These are phyloP conservation scores for Ustilago tritici DNA, from an alignment of 1,284 basidiomycete species.

Conservation along the genomic window DNA sequence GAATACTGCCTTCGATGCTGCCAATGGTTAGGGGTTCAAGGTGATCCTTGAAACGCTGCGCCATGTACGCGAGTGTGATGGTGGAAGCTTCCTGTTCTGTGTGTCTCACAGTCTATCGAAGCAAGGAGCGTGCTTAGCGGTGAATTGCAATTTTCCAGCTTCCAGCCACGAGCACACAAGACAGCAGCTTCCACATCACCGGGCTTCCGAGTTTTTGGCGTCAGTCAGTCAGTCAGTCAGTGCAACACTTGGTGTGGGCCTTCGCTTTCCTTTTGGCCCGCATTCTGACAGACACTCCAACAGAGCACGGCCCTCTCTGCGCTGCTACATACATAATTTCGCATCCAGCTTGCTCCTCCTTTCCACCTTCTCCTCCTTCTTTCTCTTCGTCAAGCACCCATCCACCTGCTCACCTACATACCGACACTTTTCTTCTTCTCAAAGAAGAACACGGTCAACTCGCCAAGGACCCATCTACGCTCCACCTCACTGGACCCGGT, in stretches of 20 bases:
- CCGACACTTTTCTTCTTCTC: not conserved
- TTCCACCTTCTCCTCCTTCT: not conserved
- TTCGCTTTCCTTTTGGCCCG: constrained; percentile 6
- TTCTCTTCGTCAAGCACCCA: constrained; percentile 8
- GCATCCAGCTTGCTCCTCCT: not conserved
- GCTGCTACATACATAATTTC: constrained; percentile 9
- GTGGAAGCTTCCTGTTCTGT: not conserved
- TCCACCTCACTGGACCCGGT: constrained; percentile 3
- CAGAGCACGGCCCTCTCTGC: constrained; percentile 33
- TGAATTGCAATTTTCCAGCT: not conserved
- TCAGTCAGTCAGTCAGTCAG: not conserved
- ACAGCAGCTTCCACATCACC: constrained; percentile 38
- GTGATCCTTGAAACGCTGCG: too few species aligned
- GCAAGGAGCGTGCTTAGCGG: not conserved
- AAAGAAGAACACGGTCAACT: not conserved
- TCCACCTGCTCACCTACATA: constrained; percentile 7
- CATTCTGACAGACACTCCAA: constrained; percentile 1
- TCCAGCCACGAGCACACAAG: not conserved
- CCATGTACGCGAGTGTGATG: not conserved
- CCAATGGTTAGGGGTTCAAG: too few species aligned
- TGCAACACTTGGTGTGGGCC: not conserved
- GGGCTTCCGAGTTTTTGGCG: constrained; percentile 29
- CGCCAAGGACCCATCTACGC: not conserved
- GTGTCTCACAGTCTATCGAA: not conserved
- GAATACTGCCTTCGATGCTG: too few species aligned